phyloP scores from a whole-genome alignment of 1,284 basidiomycete species.

The Microbotryum lychnidis-dioicae region DNA sequence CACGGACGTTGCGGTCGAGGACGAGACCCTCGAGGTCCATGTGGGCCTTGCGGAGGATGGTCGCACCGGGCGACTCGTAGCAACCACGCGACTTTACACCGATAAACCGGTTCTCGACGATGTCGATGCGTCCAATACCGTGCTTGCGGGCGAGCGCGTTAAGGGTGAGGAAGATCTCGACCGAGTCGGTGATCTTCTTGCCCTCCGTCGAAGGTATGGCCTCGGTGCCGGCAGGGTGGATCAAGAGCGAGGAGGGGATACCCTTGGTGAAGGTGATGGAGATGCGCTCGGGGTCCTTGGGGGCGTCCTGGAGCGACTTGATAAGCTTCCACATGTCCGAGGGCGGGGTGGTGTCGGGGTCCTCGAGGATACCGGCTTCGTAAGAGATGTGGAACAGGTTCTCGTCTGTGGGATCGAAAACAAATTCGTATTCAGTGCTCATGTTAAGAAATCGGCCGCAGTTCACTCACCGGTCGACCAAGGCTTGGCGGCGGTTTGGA shows the following conservation, averaged over 20 bases:
- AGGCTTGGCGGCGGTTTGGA: slow-evolving; percentile 92
- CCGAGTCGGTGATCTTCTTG: slow-evolving; percentile 67
- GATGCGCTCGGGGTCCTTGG: slow-evolving; percentile 70
- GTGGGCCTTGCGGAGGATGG: slow-evolving; percentile 90
- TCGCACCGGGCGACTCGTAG: slow-evolving; percentile 95
- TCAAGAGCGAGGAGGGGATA: slow-evolving; percentile 70
- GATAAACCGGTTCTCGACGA: slow-evolving; percentile 99
- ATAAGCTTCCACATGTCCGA: slow-evolving; percentile 99
- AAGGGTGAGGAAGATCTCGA: slow-evolving; percentile 87
- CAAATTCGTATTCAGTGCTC: neutral
- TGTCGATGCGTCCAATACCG: slow-evolving; percentile 93
- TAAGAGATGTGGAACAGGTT: slow-evolving; percentile 99
- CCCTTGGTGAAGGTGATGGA: slow-evolving; percentile 77
- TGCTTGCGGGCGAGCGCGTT: slow-evolving; percentile 90
- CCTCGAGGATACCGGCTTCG: slow-evolving; percentile 97
- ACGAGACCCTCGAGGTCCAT: slow-evolving; percentile 96
- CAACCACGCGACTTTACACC: slow-evolving; percentile 98
- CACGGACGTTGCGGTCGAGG: slow-evolving; percentile 92
- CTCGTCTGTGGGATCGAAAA: slow-evolving; percentile 54
- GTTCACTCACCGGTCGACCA: slow-evolving; percentile 70
- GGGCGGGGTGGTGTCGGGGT: slow-evolving; percentile 90
- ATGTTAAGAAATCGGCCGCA: neutral
- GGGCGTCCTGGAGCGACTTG: slow-evolving; percentile 71
- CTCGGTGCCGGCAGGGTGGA: slow-evolving; percentile 40
- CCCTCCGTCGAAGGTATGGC: slow-evolving; percentile 27